Percentiles rank a stretch among this genome's conserved stretches.
phyloP scores from a whole-genome alignment of 768 basidiomycete genomes.

The Cyclocybe aegerita region DNA sequence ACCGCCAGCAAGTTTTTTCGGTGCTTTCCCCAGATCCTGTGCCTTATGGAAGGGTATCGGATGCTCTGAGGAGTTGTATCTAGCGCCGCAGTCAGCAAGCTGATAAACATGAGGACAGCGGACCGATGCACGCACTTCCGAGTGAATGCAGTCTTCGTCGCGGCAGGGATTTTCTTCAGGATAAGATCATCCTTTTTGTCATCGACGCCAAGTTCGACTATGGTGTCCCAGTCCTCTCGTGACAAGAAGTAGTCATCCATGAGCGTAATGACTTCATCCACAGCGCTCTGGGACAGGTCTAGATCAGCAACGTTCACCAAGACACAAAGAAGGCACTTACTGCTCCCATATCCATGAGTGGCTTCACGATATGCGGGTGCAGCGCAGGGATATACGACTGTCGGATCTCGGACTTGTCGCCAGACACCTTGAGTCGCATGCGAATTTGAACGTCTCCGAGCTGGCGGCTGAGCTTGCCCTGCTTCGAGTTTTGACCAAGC shows the following conservation, averaged over 20 bases:
- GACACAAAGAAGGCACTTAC: slow-evolving; percentile 46
- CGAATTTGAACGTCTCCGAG: slow-evolving; percentile 90
- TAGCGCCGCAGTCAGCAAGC: slow-evolving; percentile 25
- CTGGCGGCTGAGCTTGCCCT: slow-evolving; percentile 75
- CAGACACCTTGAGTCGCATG: slow-evolving; percentile 94
- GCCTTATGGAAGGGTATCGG: slow-evolving; percentile 96
- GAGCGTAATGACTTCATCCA: slow-evolving; percentile 77
- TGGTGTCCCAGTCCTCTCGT: slow-evolving; percentile 95
- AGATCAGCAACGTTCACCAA: background rate
- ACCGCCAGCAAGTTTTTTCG: slow-evolving; percentile 77
- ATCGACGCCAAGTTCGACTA: slow-evolving; percentile 91
- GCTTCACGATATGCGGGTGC: slow-evolving; percentile 76
- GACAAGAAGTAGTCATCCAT: slow-evolving; percentile 96
- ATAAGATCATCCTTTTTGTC: slow-evolving; percentile 71
- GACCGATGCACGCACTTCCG: slow-evolving; percentile 55
- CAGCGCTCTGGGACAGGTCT: slow-evolving; percentile 54
- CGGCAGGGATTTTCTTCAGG: slow-evolving; percentile 79
- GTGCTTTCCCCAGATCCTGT: slow-evolving; percentile 70
- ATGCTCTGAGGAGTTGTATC: slow-evolving; percentile 88
- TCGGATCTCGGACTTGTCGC: slow-evolving; percentile 86
- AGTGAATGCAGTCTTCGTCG: slow-evolving; percentile 85
- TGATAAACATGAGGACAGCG: background rate
- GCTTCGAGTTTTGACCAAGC: slow-evolving; percentile 98
- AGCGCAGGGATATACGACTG: slow-evolving; percentile 91
- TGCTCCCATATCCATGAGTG: slow-evolving; percentile 69